phyloP scores from a whole-genome alignment of 305 asterid species.

The Fraxinus paxiana region DNA sequence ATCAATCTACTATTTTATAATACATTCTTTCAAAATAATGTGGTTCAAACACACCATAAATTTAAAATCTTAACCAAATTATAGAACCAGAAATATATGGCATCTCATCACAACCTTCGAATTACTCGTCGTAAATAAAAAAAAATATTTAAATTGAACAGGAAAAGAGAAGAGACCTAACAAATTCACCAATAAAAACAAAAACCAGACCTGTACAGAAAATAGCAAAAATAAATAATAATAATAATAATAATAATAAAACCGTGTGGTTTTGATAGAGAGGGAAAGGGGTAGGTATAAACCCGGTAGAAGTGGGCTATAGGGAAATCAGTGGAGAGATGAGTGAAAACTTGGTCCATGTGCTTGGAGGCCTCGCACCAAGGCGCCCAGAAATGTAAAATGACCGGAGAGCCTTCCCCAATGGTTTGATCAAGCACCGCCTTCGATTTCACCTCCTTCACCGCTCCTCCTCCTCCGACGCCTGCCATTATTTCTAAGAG shows the following conservation, averaged over 20 bases:
- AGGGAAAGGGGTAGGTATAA: not conserved
- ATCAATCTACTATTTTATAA: too few relatives aligned
- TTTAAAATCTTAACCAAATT: not conserved
- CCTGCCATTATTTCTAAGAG: slow-evolving; percentile 37
- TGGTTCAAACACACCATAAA: too few relatives aligned
- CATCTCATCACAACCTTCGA: not conserved
- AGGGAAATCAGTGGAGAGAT: slow-evolving; percentile 88
- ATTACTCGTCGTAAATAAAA: not conserved
- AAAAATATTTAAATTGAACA: not conserved
- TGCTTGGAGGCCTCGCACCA: slow-evolving; percentile 99
- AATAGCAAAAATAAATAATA: not conserved
- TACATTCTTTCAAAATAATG: too few relatives aligned
- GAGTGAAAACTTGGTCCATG: slow-evolving; percentile 97
- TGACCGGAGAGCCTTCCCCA: slow-evolving; percentile 46
- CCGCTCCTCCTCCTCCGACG: slow-evolving; percentile 56
- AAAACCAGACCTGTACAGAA: slow-evolving; percentile 2
- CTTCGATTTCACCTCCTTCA: slow-evolving; percentile 81
- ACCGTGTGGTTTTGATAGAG: not conserved
- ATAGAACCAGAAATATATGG: not conserved
- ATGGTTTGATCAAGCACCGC: slow-evolving; percentile 55
- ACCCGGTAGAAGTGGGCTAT: slow-evolving; percentile 86
- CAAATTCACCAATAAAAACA: not conserved
- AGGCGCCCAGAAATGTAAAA: slow-evolving; percentile 93
- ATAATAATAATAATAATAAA: not conserved
- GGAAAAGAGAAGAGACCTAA: not conserved